Evolutionary conservation across 371 early-diverging fungal species (phyloP), one percentile per base, ranked within the genome.

Genomic region (Conidiobolus incongruus): DNA sequence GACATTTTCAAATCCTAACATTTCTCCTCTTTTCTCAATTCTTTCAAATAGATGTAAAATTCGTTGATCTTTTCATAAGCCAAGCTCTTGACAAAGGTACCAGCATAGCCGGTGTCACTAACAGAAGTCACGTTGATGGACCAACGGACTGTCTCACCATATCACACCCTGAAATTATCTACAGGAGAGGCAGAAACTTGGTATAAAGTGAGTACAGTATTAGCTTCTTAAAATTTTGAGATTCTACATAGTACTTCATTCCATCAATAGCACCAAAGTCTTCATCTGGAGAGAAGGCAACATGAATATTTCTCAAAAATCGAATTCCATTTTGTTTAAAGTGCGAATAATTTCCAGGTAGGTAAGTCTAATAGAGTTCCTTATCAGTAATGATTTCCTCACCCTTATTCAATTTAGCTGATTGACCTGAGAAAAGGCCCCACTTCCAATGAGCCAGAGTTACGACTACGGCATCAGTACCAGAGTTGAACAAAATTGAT

Each of bases 401-500:
- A 21, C 57, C 60, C 45, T 53, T 54, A 4, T 53, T 56, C 4
- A 45, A 52, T 36, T 62, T 45, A 24, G 60, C 58, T 22, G 69
- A 68, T 34, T 53, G 55, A 13, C 81, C 86, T 3, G 62, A 71
- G 47, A 82, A 82, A 2, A 85, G 79, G 28, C 65, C 67, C 43
- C 69, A 60, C 3, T 57, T 67, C 86, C 86, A 85, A 51, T 60
- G 54, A 22, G 70, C 70, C 41, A 48, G 35, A 24, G 30, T 5
- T 34, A 82, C 81, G 4, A 85, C 83, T 22, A 85, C 86, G 1
- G 83, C 85, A 51, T 85, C 86, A 7, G 70, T 72, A 59, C 84
- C 85, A 40, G 73, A 72, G 70, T 81, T 81, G 46, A 82, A 72
- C 23, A 80, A 47, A 32, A 85, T 44, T 30, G 70, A 48, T 32